A percentile compares a stretch with the other conserved stretches of the same genome.
Conservation (phyloP, 805 yeast species). For the Kuraishia capsulata region DNA sequence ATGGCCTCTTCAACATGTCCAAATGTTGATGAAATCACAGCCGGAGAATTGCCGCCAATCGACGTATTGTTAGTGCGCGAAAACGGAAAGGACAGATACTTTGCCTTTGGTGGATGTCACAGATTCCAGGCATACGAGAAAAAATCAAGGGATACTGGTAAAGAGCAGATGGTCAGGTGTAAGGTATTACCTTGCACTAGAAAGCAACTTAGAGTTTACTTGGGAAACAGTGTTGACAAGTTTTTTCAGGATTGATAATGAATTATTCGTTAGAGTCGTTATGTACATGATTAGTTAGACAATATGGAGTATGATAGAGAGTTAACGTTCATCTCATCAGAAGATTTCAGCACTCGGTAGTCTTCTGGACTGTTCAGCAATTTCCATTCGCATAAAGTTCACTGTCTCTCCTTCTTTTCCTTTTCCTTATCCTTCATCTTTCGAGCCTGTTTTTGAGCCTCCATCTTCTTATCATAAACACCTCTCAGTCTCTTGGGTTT, state of each 20-base stretch:
- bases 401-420: too few relatives aligned
- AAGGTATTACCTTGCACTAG: conserved; percentile 70
- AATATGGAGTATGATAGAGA: too few relatives aligned
- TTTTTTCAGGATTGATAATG: conserved; percentile 23
- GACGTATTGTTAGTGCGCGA: conserved; percentile 68
- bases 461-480: conserved; percentile 6
- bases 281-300: neutral
- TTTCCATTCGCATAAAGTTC: too few relatives aligned
- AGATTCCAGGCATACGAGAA: conserved; percentile 80
- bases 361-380: too few relatives aligned
- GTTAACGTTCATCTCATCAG: neutral
- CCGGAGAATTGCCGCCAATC: conserved; percentile 74
- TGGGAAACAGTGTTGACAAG: conserved; percentile 59
- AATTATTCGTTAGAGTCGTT: too few relatives aligned
- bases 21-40: conserved; percentile 30
- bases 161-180: conserved; percentile 47
- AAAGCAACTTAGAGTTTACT: conserved; percentile 54
- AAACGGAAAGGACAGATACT: conserved; percentile 51
- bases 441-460: conserved; percentile 1
- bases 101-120: conserved; percentile 90
- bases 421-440: too few relatives aligned
- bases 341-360: neutral
- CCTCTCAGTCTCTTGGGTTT: conserved; percentile 8
- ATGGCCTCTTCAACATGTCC: conserved; percentile 51
- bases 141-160: conserved; percentile 19